Percentiles rank a stretch among this genome's conserved stretches.
Conservation (phyloP, 192 early-diverging fungal genomes). For the Coemansia sp. region DNA sequence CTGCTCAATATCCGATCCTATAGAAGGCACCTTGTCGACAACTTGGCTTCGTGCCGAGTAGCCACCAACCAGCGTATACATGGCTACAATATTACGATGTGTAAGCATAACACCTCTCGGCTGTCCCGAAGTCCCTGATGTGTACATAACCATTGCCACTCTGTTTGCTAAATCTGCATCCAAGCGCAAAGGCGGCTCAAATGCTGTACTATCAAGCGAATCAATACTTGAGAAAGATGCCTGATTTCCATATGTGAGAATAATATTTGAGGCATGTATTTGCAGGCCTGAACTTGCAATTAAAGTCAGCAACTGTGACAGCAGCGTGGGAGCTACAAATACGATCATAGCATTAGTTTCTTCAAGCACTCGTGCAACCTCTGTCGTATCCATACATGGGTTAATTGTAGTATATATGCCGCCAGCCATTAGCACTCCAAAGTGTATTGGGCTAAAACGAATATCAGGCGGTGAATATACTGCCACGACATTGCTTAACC, state of each 20-base stretch:
- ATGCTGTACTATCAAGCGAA: background rate
- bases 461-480: constrained; percentile 22
- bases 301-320: constrained; percentile 13
- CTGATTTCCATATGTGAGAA: constrained; percentile 1
- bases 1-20: background rate
- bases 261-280: constrained; percentile 1
- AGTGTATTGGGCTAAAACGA: constrained; percentile 21
- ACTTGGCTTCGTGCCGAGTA: constrained; percentile 6
- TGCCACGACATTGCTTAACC: background rate
- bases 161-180: constrained; percentile 2
- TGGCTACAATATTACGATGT: constrained; percentile 34
- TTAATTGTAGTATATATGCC: constrained; percentile 22
- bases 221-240: background rate
- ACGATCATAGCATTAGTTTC: constrained; percentile 6
- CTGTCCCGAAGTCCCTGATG: constrained; percentile 43
- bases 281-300: background rate
- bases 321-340: constrained; percentile 25
- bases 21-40: background rate
- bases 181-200: background rate
- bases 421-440: constrained; percentile 34
- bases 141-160: constrained; percentile 31
- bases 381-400: background rate
- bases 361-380: constrained; percentile 10
- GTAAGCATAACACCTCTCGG: constrained; percentile 43
- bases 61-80: constrained; percentile 11